These are phyloP conservation scores for Cryptosporidium canis DNA, from an alignment of 169 alveolate species.

Conservation along the genomic window DNA sequence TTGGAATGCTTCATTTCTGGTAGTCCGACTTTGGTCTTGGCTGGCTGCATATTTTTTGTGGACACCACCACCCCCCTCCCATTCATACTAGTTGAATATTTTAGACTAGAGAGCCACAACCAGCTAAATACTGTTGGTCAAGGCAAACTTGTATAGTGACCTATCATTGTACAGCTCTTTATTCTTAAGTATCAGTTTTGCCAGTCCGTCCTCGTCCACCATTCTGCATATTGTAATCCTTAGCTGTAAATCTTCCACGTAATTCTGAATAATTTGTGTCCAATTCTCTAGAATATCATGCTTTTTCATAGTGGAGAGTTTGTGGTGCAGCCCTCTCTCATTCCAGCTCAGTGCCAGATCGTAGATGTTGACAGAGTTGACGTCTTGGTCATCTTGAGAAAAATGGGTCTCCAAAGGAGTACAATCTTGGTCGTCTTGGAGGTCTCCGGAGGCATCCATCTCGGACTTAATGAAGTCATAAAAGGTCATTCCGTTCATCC, in stretches of 20 bases:
- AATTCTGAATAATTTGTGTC: conserved; percentile 4
- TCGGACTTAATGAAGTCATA: conserved; percentile 8
- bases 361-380: not conserved
- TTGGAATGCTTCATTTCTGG: conserved; percentile 58
- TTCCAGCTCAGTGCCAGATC: conserved; percentile 46
- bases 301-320: not conserved
- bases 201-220: not conserved
- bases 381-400: not conserved
- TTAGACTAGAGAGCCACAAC: not conserved
- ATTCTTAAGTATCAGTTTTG: conserved; percentile 2
- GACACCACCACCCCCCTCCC: not conserved
- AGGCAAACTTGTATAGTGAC: conserved; percentile 13
- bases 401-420: too few species aligned
- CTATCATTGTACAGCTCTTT: conserved; percentile 30
- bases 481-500: not conserved
- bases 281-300: conserved; percentile 5
- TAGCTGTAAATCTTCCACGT: conserved; percentile 17
- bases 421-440: not conserved
- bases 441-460: not conserved
- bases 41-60: not conserved
- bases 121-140: not conserved
- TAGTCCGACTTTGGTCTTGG: not conserved
- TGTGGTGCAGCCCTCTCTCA: not conserved
- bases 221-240: conserved; percentile 2
- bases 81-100: not conserved